Percentiles rank a stretch among this genome's conserved stretches.
Conservation (phyloP, 108 stramenopile genomes). For the Stephanodiscus minutulus region DNA sequence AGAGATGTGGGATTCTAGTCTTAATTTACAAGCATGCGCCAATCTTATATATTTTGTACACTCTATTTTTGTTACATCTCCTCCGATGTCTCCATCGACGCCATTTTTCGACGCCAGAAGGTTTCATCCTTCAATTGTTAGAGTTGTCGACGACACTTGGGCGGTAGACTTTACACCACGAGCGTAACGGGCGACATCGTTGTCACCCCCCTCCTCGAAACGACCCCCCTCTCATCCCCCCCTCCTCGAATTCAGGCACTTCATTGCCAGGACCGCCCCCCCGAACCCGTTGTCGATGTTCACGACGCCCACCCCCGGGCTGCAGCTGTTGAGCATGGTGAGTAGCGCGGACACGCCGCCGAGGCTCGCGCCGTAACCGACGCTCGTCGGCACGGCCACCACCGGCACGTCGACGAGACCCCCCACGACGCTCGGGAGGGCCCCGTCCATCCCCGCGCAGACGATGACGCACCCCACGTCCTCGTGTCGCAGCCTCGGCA, state of each 20-base stretch:
- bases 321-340: conserved; percentile 96
- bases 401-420: conserved; percentile 92
- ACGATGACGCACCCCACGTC: conserved; percentile 86
- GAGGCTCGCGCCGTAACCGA: conserved; percentile 93
- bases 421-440: conserved; percentile 93
- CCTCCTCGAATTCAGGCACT: conserved; percentile 52
- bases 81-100: too few relatives aligned
- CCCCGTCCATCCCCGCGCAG: conserved; percentile 96
- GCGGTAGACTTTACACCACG: background rate
- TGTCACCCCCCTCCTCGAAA: too few relatives aligned
- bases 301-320: conserved; percentile 93
- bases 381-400: conserved; percentile 91
- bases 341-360: conserved; percentile 91
- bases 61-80: too few relatives aligned
- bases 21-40: too few relatives aligned
- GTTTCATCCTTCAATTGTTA: too few relatives aligned
- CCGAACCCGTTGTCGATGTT: conserved; percentile 99
- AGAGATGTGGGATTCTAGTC: too few relatives aligned
- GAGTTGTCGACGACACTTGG: too few relatives aligned
- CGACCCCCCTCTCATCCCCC: background rate
- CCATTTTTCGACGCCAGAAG: too few relatives aligned
- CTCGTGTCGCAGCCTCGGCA: conserved; percentile 73
- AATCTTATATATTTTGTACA: too few relatives aligned
- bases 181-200: too few relatives aligned
- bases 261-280: conserved; percentile 92